Conservation (phyloP, 192 early-diverging fungal genomes). For the Podila epicladia region DNA sequence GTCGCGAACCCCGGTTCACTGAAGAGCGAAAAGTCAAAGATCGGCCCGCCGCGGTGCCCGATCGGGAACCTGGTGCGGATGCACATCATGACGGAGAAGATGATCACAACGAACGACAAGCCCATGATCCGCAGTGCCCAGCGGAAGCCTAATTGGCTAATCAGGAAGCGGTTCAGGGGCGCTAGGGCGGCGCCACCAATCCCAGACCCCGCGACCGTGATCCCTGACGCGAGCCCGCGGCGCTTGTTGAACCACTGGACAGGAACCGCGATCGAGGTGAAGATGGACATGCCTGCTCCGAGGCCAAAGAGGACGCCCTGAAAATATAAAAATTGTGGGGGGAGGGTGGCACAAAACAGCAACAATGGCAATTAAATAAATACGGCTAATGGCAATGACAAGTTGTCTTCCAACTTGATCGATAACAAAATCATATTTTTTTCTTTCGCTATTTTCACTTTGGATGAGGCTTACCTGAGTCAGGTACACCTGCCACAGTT, state of each 20-base stretch:
- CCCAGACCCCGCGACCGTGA: conserved; percentile 73
- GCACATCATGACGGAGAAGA: conserved; percentile 24
- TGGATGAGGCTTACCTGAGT: conserved; percentile 52
- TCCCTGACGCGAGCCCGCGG: conserved; percentile 69
- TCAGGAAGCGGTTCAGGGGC: conserved; percentile 53
- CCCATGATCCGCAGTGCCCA: conserved; percentile 54
- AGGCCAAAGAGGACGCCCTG: conserved; percentile 70
- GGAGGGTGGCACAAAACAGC: not conserved
- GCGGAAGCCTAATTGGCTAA: conserved; percentile 49
- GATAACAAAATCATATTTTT: not conserved
- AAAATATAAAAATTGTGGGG: not conserved
- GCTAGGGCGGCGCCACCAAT: conserved; percentile 72
- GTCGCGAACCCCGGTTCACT: conserved; percentile 47
- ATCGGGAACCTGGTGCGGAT: conserved; percentile 18
- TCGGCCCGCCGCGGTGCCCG: conserved; percentile 1
- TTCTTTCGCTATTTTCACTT: no score
- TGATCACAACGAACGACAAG: conserved; percentile 40
- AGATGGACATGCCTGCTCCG: conserved; percentile 64
- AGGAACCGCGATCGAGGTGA: conserved; percentile 66
- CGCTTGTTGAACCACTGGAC: conserved; percentile 71
- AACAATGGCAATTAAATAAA: conserved; percentile 3
- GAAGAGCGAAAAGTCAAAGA: conserved; percentile 50
- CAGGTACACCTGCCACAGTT: conserved; percentile 75
- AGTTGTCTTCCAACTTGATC: not conserved
- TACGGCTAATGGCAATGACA: not conserved